Conservation (phyloP, 345 rosid genomes). For the Alliaria petiolata region DNA sequence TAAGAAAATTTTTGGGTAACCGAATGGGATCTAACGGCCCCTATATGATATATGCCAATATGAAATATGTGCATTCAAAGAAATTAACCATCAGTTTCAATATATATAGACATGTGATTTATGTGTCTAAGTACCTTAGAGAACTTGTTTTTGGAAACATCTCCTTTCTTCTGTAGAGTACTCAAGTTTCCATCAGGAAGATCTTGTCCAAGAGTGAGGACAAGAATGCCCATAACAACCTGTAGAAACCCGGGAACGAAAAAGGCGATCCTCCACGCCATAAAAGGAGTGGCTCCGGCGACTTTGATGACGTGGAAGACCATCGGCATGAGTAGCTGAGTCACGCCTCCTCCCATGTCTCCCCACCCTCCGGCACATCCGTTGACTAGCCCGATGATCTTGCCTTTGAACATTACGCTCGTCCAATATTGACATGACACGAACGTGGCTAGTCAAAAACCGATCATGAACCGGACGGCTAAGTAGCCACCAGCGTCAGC, state of each 20-base stretch:
- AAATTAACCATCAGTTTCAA: background rate
- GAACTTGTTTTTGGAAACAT: conserved; percentile 60
- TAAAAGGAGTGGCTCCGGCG: conserved; percentile 57
- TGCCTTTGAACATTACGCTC: conserved; percentile 74
- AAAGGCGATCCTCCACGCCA: conserved; percentile 81
- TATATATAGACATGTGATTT: background rate
- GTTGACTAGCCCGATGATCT: conserved; percentile 71
- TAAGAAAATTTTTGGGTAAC: too few species aligned
- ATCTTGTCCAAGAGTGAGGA: conserved; percentile 70
- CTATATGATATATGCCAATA: too few species aligned
- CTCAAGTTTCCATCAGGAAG: conserved; percentile 80
- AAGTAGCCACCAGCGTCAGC: conserved; percentile 50
- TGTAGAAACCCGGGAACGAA: conserved; percentile 66
- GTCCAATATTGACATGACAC: conserved; percentile 88
- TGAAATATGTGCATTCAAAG: background rate
- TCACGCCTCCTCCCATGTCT: conserved; percentile 79
- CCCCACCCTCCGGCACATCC: conserved; percentile 91
- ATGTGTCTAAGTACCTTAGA: conserved; percentile 45
- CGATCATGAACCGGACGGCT: conserved; percentile 73
- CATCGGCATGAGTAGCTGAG: conserved; percentile 78
- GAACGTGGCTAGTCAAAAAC: conserved; percentile 78
- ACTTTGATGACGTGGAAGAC: conserved; percentile 47
- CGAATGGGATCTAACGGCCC: too few species aligned
- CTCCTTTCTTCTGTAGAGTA: conserved; percentile 58
- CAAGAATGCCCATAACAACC: conserved; percentile 56